phyloP scores from a whole-genome alignment of 345 rosid species.

The Eucalyptus marginata region DNA sequence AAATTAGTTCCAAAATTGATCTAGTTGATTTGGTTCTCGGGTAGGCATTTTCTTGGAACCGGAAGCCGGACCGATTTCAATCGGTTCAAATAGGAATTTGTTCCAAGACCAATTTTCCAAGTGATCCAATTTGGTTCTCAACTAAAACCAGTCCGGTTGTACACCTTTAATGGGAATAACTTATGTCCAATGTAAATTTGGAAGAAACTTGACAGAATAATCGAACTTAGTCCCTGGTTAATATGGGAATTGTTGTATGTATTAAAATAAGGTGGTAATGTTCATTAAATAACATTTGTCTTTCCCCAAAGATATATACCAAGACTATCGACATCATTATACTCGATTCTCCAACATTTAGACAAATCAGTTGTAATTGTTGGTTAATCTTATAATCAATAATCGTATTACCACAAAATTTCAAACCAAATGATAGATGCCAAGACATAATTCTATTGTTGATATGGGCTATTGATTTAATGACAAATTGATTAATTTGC shows the following conservation, averaged over 20 bases:
- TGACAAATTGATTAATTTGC: too few species aligned
- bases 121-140: too few species aligned
- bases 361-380: too few species aligned
- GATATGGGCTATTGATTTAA: neutral
- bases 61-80: too few species aligned
- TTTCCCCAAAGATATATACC: neutral
- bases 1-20: too few species aligned
- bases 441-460: too few species aligned
- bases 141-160: fast-evolving
- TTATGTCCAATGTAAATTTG: constrained; percentile 65
- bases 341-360: too few species aligned
- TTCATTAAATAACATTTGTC: neutral
- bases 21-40: fast-evolving
- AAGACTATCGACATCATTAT: too few species aligned
- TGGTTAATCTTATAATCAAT: neutral
- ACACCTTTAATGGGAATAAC: too few species aligned
- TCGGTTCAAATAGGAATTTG: too few species aligned
- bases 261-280: neutral
- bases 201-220: constrained; percentile 70
- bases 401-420: neutral
- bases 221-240: constrained; percentile 86
- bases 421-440: neutral
- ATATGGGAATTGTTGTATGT: constrained; percentile 75
- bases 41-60: too few species aligned
- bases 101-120: too few species aligned